Conservation (phyloP, 768 basidiomycete species). For the Suillus discolor region DNA sequence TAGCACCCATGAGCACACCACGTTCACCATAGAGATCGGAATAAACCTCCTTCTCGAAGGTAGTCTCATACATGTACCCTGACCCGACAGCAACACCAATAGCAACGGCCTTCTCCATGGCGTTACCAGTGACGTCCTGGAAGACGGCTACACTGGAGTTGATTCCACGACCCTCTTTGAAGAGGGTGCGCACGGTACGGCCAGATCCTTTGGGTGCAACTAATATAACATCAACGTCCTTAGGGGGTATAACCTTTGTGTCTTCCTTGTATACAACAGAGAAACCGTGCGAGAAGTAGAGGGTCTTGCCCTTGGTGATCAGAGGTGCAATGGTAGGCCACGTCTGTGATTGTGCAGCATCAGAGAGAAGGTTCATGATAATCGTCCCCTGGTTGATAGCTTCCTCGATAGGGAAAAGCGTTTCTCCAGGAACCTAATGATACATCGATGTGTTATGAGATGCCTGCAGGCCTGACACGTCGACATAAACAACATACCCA, state of each 20-base stretch:
- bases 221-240: constrained; percentile 97
- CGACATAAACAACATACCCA: constrained; percentile 67
- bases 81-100: constrained; percentile 94
- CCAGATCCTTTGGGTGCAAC: constrained; percentile 99
- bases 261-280: constrained; percentile 98
- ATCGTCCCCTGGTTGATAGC: constrained; percentile 95
- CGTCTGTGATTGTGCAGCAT: constrained; percentile 97
- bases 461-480: not conserved
- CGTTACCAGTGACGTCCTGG: constrained; percentile 98
- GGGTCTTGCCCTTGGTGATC: constrained; percentile 99
- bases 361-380: constrained; percentile 99
- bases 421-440: constrained; percentile 87
- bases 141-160: constrained; percentile 93
- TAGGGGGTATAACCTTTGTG: constrained; percentile 89
- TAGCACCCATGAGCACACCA: constrained; percentile 98
- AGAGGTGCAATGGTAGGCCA: constrained; percentile 90
- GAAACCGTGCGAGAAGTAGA: constrained; percentile 99
- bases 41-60: constrained; percentile 99
- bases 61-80: constrained; percentile 98
- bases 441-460: not conserved
- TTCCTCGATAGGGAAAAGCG: constrained; percentile 97
- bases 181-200: constrained; percentile 97
- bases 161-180: constrained; percentile 99
- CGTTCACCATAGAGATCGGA: constrained; percentile 99
- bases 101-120: constrained; percentile 95